These are phyloP conservation scores for Chamaenerion angustifolium DNA, from an alignment of 345 rosid species.

Conservation along the genomic window DNA sequence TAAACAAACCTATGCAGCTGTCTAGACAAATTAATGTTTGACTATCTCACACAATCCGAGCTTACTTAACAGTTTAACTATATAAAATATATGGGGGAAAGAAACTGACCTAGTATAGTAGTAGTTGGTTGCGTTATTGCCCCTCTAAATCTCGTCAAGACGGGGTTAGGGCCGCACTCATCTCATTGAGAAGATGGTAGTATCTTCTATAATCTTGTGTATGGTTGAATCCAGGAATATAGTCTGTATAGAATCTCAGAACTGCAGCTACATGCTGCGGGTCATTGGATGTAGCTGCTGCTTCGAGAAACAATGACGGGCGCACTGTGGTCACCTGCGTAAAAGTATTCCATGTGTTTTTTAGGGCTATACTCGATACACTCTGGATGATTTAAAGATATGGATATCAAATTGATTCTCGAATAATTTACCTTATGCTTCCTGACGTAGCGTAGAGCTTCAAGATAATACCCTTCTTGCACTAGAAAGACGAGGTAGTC, in stretches of 20 bases:
- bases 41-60: no score
- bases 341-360: slow-evolving; percentile 1
- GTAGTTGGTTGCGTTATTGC: no score
- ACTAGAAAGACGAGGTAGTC: slow-evolving; percentile 61
- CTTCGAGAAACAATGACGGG: slow-evolving; percentile 69
- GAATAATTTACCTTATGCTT: slow-evolving; percentile 60
- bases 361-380: not conserved
- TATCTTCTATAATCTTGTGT: slow-evolving; percentile 48
- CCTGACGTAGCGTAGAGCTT: slow-evolving; percentile 76
- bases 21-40: no score
- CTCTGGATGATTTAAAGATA: not conserved
- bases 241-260: slow-evolving; percentile 74
- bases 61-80: no score
- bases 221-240: slow-evolving; percentile 55
- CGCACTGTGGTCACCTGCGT: slow-evolving; percentile 58
- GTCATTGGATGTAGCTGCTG: slow-evolving; percentile 62
- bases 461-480: slow-evolving; percentile 84
- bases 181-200: slow-evolving; percentile 51
- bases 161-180: slow-evolving; percentile 29
- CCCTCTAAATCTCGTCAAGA: slow-evolving; percentile 7
- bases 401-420: not conserved
- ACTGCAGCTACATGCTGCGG: slow-evolving; percentile 78
- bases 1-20: no score
- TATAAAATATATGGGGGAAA: no score
- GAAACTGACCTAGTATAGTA: no score